Evolutionary conservation across 192 early-diverging fungal genomes (phyloP).

Genomic region (Borealophlyctis nickersoniae): DNA sequence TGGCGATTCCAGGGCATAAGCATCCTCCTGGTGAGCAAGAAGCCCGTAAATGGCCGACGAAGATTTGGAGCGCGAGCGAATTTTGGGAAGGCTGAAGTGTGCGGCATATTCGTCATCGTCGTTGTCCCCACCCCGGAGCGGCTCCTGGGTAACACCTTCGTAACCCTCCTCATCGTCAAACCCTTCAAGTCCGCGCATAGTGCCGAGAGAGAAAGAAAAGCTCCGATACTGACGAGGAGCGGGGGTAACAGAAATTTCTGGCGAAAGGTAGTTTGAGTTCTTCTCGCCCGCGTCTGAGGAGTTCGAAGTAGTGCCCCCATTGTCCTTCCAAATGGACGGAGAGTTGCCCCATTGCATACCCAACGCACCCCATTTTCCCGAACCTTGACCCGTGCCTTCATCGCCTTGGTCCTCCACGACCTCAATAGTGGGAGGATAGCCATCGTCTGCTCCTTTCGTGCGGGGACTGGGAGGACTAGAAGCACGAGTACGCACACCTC

Average conservation of each 20-base stretch:
- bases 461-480: slow-evolving; percentile 36
- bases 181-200: slow-evolving; percentile 48
- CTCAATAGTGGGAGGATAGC: slow-evolving; percentile 3
- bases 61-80: slow-evolving; percentile 59
- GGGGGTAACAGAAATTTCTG: slow-evolving; percentile 14
- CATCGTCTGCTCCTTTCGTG: slow-evolving; percentile 1
- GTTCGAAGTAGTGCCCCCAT: slow-evolving; percentile 18
- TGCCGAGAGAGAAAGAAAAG: slow-evolving; percentile 59
- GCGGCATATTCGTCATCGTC: slow-evolving; percentile 43
- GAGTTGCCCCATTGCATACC: slow-evolving; percentile 9
- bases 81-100: slow-evolving; percentile 38
- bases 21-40: slow-evolving; percentile 47
- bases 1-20: slow-evolving; percentile 28
- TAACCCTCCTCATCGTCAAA: slow-evolving; percentile 25
- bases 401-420: slow-evolving; percentile 16
- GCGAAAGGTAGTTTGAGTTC: slow-evolving; percentile 31
- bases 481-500: slow-evolving; percentile 30
- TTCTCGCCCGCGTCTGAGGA: slow-evolving; percentile 19
- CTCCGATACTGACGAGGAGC: slow-evolving; percentile 53
- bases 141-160: slow-evolving; percentile 23
- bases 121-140: slow-evolving; percentile 44
- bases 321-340: slow-evolving; percentile 29
- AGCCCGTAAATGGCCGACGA: slow-evolving; percentile 66
- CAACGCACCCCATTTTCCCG: slow-evolving; percentile 9
- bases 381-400: slow-evolving; percentile 6